Evolutionary conservation across 2,329 filamentous ascomycete species (phyloP).

Genomic region (Verticillium nonalfalfae): DNA sequence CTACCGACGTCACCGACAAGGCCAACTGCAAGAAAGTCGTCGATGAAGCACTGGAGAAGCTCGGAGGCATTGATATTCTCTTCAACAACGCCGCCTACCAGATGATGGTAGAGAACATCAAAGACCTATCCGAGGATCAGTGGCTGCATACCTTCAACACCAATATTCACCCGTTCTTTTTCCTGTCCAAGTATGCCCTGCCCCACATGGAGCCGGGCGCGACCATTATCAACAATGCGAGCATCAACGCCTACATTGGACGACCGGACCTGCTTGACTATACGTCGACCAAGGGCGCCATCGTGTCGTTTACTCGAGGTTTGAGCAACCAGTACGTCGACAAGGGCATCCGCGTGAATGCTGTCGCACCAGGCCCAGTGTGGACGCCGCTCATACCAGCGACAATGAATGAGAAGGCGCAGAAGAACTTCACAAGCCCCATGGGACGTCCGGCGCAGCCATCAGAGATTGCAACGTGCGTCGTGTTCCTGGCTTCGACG

Average conservation of each 20-base stretch:
- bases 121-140: slow-evolving; percentile 69
- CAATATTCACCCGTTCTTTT: slow-evolving; percentile 81
- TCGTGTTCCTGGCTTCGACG: slow-evolving; percentile 71
- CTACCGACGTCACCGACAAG: slow-evolving; percentile 57
- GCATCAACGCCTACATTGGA: slow-evolving; percentile 77
- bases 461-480: slow-evolving; percentile 74
- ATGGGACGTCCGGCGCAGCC: slow-evolving; percentile 76
- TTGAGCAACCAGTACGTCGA: slow-evolving; percentile 68
- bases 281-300: slow-evolving; percentile 72
- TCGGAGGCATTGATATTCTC: slow-evolving; percentile 68
- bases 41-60: slow-evolving; percentile 56
- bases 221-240: slow-evolving; percentile 80
- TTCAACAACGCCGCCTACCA: slow-evolving; percentile 65
- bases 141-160: slow-evolving; percentile 75
- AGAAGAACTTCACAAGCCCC: slow-evolving; percentile 66
- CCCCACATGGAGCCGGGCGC: slow-evolving; percentile 69
- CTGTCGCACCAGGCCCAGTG: slow-evolving; percentile 71
- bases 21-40: slow-evolving; percentile 66
- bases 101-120: slow-evolving; percentile 66
- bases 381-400: slow-evolving; percentile 72
- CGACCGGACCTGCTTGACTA: slow-evolving; percentile 78
- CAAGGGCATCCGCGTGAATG: slow-evolving; percentile 71
- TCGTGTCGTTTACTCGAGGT: slow-evolving; percentile 72
- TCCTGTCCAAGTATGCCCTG: slow-evolving; percentile 69
- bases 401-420: slow-evolving; percentile 64